Base-by-base conservation (phyloP, 2,329 filamentous ascomycete genomes). In the Fusarium decemcellulare region DNA sequence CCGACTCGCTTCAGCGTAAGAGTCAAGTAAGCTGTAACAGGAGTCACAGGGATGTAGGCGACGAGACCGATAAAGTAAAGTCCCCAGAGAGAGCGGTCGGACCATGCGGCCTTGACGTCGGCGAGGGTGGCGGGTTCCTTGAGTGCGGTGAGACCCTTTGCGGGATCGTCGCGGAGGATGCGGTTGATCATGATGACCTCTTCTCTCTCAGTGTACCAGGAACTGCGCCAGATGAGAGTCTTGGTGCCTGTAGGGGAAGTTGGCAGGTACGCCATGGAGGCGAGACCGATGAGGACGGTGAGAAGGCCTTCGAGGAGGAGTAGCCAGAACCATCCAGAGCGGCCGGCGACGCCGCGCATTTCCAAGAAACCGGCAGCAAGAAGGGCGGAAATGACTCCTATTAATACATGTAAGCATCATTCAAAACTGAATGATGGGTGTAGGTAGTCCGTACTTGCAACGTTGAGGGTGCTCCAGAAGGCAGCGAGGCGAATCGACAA, bases 141-240 rank as follows among this genome's bases (percentile, higher is more conserved):
- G 56, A 86, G 73, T 14, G 79, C 77, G 0, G 84, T 86, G 12
- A 85, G 78, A 14, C 82, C 85, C 76, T 87, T 88, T 37, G 85
- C 85, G 0, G 86, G 85, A 68, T 87, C 86, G 50, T 87, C 86
- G 36, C 86, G 82, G 12, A 87, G 78, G 11, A 87, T 82, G 8
- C 85, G 81, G 73, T 92, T 93, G 16, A 91, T 85, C 86, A 93
- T 89, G 72, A 93, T 92, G 60, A 88, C 86, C 72, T 93, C 91
- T 74, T 93, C 89, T 2, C 83, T 83, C 73, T 92, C 90, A 3
- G 81, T 87, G 76, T 91, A 92, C 90, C 90, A 91, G 6, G 91
- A 74, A 43, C 88, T 88, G 3, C 88, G 86, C 47, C 87, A 88
- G 65, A 93, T 85, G 46, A 84, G 78, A 18, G 86, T 85, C 10